These are phyloP conservation scores for Trypanosoma boissoni DNA, from an alignment of 208 protist species.

Conservation along the genomic window DNA sequence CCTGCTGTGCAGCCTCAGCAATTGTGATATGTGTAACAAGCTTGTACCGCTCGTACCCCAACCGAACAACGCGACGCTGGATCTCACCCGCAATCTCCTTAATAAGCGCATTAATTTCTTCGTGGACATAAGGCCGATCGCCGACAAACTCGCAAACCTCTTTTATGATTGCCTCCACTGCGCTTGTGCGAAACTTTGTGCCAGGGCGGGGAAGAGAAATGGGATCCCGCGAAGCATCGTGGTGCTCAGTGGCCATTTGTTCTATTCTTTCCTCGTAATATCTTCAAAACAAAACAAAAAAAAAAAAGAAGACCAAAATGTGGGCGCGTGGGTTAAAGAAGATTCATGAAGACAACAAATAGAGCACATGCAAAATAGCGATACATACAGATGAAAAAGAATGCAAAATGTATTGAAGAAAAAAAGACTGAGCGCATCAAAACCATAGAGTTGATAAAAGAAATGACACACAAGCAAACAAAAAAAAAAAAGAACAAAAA, in stretches of 20 bases:
- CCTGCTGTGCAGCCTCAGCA: conserved; percentile 80
- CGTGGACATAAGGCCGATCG: conserved; percentile 62
- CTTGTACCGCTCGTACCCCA: conserved; percentile 92
- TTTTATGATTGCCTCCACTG: conserved; percentile 68
- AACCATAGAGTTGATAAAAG: conserved; percentile 15
- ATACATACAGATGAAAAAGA: neutral
- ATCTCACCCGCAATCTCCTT: conserved; percentile 88
- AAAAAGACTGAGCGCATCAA: neutral
- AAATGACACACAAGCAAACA: conserved; percentile 5
- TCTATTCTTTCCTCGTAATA: no score
- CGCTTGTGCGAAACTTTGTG: conserved; percentile 75
- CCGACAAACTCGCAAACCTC: conserved; percentile 78
- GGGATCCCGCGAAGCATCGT: conserved; percentile 35
- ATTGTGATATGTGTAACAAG: conserved; percentile 84
- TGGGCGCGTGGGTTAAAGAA: neutral
- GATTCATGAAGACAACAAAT: conserved; percentile 1
- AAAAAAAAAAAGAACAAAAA: conserved; percentile 3
- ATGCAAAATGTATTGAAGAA: neutral
- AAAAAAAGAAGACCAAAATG: conserved; percentile 10
- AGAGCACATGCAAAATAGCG: neutral
- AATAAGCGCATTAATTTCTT: conserved; percentile 72
- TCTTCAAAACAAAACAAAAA: no score
- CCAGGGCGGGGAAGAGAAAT: conserved; percentile 67
- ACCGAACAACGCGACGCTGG: conserved; percentile 80
- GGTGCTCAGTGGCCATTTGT: conserved; percentile 42